Conservation (phyloP, 2,329 filamentous ascomycete species). For the Xylaria sp. region DNA sequence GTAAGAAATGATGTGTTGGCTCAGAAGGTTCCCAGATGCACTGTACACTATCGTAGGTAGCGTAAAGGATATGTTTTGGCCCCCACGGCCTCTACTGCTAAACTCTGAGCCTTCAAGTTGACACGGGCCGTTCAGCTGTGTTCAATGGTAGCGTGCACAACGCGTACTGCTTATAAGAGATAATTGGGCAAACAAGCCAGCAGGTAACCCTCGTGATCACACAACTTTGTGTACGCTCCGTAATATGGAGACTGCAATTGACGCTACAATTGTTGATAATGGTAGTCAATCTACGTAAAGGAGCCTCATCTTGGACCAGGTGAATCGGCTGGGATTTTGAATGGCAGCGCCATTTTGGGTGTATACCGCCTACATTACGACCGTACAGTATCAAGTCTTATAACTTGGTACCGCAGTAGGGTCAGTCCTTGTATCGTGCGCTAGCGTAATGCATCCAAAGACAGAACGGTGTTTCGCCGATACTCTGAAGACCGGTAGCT, state of each 20-base stretch:
- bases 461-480: conserved; percentile 13
- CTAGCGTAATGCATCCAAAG: conserved; percentile 12
- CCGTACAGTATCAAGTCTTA: background rate
- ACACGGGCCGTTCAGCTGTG: background rate
- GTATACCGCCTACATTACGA: background rate
- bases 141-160: background rate
- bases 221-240: background rate
- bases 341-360: background rate
- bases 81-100: background rate
- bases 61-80: background rate
- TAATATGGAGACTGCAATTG: background rate
- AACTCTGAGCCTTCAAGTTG: background rate
- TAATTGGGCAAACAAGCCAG: background rate
- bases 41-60: background rate
- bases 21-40: too few relatives aligned
- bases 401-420: background rate
- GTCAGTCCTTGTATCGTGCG: conserved; percentile 9
- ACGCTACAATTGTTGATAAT: background rate
- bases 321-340: background rate
- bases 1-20: background rate
- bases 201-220: background rate
- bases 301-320: conserved; percentile 15
- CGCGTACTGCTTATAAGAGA: background rate
- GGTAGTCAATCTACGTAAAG: background rate
- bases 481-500: conserved; percentile 24